Evolutionary conservation across 306 rosid genomes (phyloP), one percentile per base, ranked within the genome.

Genomic region (Quercus rubra): DNA sequence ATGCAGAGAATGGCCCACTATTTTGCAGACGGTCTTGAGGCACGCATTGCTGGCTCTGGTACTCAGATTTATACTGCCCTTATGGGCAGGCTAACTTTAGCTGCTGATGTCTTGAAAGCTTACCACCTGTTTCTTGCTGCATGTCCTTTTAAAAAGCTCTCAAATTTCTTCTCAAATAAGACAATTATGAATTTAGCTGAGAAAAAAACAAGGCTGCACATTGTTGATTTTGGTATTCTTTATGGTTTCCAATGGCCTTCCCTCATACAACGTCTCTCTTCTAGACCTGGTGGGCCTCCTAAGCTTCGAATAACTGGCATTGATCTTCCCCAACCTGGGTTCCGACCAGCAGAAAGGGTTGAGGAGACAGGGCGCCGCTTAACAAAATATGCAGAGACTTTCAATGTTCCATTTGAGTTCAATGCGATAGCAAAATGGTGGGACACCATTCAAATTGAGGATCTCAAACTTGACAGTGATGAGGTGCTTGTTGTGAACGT

Each of bases 21-120:
- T 75, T 85, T 85, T 75, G 81, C 88, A n/a, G 72, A 78, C 64
- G 88, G 85, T 59, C 83, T 85, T 19, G 83, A 81, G 81, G 85
- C 88, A 30, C 88, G 85, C 25, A 70, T 70, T 70, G 85, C 85
- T 62, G 85, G 88, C 35, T 74, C 83, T 5, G 81, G 85, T 56
- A 80, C 87, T 64, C 75, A 64, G 57, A 81, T 78, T 28, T 78
- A 75, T 82, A 85, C 52, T 19, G 78, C 72, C 73, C 83, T 85
- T 55, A 74, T 85, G 61, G 15, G 72, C 73, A 81, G 59, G 85
- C 85, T 71, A 41, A 72, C 85, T 54, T 85, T 81, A 15, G 81
- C 88, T 43, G 88, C 85, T 35, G 85, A 62, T 77, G 3, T 85
- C 61, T 74, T 85, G 79, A 85, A 81, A 77, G 88, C 83, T 23